Evolutionary conservation across 768 basidiomycete species (phyloP).

Genomic region (Butyriboletus loyo): DNA sequence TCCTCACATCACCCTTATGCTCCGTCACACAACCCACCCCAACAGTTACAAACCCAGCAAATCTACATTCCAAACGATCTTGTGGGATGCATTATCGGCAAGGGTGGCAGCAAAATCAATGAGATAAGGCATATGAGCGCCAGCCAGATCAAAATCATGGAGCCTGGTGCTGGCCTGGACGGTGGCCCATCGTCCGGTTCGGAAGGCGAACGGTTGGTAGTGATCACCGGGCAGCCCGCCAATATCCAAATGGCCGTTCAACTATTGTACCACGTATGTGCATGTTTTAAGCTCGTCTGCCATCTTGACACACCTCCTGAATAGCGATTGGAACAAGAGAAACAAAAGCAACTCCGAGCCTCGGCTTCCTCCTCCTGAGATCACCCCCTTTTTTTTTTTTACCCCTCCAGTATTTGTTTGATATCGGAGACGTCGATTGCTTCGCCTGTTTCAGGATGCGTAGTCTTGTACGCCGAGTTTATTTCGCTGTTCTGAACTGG

Average conservation of each 20-base stretch:
- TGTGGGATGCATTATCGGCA: slow-evolving; percentile 96
- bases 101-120: slow-evolving; percentile 97
- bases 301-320: slow-evolving; percentile 8
- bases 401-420: not conserved
- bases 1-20: slow-evolving; percentile 44
- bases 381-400: not conserved
- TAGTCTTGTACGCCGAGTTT: slow-evolving; percentile 6
- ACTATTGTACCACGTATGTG: slow-evolving; percentile 77
- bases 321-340: slow-evolving; percentile 84
- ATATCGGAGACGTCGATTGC: slow-evolving; percentile 1
- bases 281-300: not conserved
- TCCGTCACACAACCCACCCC: slow-evolving; percentile 56
- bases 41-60: slow-evolving; percentile 90
- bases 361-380: slow-evolving; percentile 30
- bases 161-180: slow-evolving; percentile 81
- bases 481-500: not conserved
- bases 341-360: slow-evolving; percentile 71
- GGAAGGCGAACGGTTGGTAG: slow-evolving; percentile 89
- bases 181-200: slow-evolving; percentile 70
- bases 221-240: slow-evolving; percentile 91
- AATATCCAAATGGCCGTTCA: slow-evolving; percentile 98
- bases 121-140: slow-evolving; percentile 95
- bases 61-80: slow-evolving; percentile 98
- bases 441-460: slow-evolving; percentile 5
- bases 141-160: slow-evolving; percentile 98